These are phyloP conservation scores for Diaporthe sp. DNA, from an alignment of 2,329 filamentous ascomycete genomes.

Conservation along the genomic window DNA sequence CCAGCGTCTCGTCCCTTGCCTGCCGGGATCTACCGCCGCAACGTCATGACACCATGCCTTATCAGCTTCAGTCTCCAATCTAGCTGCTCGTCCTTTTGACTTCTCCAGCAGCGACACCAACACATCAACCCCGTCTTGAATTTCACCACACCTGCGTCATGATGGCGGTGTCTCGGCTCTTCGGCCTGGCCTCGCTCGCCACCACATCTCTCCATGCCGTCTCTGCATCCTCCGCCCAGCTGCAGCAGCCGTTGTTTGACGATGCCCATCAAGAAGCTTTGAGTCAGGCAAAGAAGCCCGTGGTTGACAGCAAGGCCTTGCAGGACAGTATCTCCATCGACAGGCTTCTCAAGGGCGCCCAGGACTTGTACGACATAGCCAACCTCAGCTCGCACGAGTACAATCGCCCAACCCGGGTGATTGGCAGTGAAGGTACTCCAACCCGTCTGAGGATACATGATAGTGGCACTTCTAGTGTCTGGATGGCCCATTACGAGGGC, in stretches of 20 bases:
- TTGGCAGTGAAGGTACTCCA: slow-evolving; percentile 69
- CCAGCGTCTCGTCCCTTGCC: slow-evolving; percentile 19
- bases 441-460: neutral
- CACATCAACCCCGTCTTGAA: neutral
- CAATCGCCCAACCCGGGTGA: slow-evolving; percentile 76
- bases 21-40: neutral
- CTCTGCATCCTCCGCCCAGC: slow-evolving; percentile 5
- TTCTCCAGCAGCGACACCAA: neutral
- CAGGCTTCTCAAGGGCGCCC: slow-evolving; percentile 68
- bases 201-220: slow-evolving; percentile 1
- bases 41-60: slow-evolving; percentile 4
- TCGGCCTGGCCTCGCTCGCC: slow-evolving; percentile 12
- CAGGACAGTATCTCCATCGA: slow-evolving; percentile 66
- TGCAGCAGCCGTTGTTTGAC: slow-evolving; percentile 29
- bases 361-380: slow-evolving; percentile 72
- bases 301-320: slow-evolving; percentile 65
- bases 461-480: neutral
- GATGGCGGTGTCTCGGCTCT: neutral
- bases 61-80: neutral
- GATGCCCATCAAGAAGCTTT: slow-evolving; percentile 12
- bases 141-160: neutral
- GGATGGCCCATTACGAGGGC: neutral
- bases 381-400: slow-evolving; percentile 68
- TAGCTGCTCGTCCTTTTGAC: neutral
- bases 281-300: slow-evolving; percentile 41